Conservation (phyloP, 176 grass and related monocot species). For the Zizania latifolia region DNA sequence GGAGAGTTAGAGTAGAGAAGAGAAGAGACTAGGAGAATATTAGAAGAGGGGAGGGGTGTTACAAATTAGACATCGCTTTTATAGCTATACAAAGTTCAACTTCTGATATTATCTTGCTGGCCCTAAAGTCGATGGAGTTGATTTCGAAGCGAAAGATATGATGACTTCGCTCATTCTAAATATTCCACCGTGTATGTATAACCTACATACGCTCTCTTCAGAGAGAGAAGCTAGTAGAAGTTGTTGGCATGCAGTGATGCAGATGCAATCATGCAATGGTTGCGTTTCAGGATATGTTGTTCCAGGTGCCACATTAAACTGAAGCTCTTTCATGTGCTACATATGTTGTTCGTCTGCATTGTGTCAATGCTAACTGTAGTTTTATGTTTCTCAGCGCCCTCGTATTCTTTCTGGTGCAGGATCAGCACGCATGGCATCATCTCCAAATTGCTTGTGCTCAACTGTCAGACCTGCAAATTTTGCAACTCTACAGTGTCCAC, state of each 20-base stretch:
- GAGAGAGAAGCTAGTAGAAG: background rate
- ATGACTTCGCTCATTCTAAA: no score
- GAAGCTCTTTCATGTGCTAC: background rate
- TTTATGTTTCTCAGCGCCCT: background rate
- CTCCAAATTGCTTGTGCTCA: background rate
- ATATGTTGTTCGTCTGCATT: slow-evolving; percentile 12
- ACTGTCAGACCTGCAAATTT: background rate
- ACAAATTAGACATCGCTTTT: no score
- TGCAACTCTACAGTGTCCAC: background rate
- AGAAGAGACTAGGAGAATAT: no score
- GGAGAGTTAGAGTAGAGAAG: no score
- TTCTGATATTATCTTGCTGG: no score
- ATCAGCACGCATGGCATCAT: background rate
- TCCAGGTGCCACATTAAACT: no score
- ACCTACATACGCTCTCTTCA: no score
- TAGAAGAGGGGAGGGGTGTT: no score
- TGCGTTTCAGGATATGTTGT: background rate
- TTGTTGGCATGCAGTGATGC: background rate
- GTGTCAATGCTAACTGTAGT: background rate
- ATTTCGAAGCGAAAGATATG: no score
- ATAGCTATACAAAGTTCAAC: no score
- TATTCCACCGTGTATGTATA: no score
- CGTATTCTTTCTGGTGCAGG: background rate
- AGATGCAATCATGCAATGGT: background rate
- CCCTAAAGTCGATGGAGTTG: no score